A percentile compares a stretch with the other conserved stretches of the same genome.
Evolutionary conservation across 1,284 basidiomycete genomes (phyloP).

Genomic region (Trichosporon inkin): DNA sequence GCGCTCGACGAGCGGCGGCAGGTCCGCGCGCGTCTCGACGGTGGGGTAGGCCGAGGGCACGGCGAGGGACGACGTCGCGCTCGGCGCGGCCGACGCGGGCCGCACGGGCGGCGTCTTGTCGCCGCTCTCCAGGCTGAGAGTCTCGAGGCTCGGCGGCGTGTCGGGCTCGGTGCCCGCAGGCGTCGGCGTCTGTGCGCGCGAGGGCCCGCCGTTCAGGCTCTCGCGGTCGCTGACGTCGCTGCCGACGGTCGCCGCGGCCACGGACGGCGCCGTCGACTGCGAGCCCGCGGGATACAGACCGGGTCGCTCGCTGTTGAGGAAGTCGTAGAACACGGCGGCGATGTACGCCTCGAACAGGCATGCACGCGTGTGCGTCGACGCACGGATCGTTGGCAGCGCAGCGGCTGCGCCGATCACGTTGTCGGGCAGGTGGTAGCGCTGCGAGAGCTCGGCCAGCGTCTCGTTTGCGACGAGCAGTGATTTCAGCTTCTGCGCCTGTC

Average conservation of each 20-base stretch:
- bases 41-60: conserved; percentile 9
- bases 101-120: neutral
- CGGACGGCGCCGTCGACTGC: neutral
- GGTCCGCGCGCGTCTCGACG: neutral
- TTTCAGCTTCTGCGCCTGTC: conserved; percentile 30
- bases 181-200: neutral
- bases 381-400: conserved; percentile 22
- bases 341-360: conserved; percentile 40
- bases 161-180: neutral
- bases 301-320: conserved; percentile 18
- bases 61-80: neutral
- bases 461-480: conserved; percentile 33
- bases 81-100: neutral
- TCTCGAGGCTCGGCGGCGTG: neutral
- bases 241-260: neutral
- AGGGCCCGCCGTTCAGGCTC: neutral
- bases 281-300: conserved; percentile 11
- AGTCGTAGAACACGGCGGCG: conserved; percentile 38
- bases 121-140: neutral
- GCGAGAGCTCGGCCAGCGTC: conserved; percentile 33
- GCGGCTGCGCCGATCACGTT: conserved; percentile 25
- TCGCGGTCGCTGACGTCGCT: neutral
- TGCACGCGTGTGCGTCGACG: conserved; percentile 22
- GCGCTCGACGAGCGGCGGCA: neutral
- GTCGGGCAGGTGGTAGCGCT: conserved; percentile 27